Evolutionary conservation across 257 asterid species (phyloP).

Genomic region (Petunia axillaris): DNA sequence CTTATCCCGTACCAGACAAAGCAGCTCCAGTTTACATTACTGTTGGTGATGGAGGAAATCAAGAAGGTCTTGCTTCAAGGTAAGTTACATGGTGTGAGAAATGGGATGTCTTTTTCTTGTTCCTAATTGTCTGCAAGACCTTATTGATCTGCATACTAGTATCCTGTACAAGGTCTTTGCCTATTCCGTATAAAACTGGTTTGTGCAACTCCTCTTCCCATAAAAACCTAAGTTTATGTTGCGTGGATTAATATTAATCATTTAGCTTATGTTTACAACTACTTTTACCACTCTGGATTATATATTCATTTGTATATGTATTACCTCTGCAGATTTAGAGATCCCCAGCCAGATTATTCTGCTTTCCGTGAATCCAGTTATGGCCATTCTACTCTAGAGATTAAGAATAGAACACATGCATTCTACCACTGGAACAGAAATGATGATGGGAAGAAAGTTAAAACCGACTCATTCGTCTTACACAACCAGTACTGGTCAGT

Average conservation of each 20-base stretch:
- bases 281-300: no score
- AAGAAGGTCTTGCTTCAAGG: conserved; percentile 95
- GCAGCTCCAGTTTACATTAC: conserved; percentile 93
- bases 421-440: conserved; percentile 90
- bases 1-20: conserved; percentile 70
- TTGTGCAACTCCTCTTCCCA: no score
- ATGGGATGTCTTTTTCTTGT: no score
- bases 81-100: conserved; percentile 21
- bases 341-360: conserved; percentile 92
- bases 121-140: no score
- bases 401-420: conserved; percentile 83
- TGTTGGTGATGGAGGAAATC: conserved; percentile 99
- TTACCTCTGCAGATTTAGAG: conserved; percentile 63
- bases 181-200: no score
- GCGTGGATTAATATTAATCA: not conserved
- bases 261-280: not conserved
- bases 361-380: conserved; percentile 96
- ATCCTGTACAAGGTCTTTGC: no score
- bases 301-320: not conserved
- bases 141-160: no score
- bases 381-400: conserved; percentile 89
- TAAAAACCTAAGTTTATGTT: not conserved
- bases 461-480: conserved; percentile 67
- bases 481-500: conserved; percentile 88
- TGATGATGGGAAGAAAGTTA: conserved; percentile 76